Evolutionary conservation across 73 alveolate genomes (phyloP).

Genomic region (Paramecium tetraurelia): DNA sequence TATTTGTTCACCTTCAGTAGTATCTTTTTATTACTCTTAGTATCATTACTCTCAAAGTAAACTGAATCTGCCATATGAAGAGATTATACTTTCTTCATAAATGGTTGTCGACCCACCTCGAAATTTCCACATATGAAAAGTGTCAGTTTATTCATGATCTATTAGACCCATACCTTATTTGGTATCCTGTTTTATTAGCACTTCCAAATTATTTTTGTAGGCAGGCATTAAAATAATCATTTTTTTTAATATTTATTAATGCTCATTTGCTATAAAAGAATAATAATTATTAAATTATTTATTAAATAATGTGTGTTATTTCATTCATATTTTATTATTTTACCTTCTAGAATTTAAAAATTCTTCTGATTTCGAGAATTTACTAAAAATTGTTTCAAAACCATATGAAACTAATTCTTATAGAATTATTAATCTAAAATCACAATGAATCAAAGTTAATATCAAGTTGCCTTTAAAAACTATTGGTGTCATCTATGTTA

Average conservation of each 20-base stretch:
- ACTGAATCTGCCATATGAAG: conserved; percentile 5
- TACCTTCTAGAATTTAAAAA: neutral
- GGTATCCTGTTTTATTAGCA: neutral
- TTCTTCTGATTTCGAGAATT: neutral
- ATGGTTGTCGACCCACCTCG: neutral
- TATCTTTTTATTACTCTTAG: neutral
- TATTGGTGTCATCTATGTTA: conserved; percentile 1
- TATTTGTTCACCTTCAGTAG: neutral
- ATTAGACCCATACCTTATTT: conserved; percentile 7
- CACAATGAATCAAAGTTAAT: neutral
- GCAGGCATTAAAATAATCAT: neutral
- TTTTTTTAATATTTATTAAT: neutral
- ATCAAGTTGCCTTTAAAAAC: neutral
- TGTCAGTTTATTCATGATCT: neutral
- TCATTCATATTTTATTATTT: neutral
- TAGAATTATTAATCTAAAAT: neutral
- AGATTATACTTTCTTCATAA: conserved; percentile 10
- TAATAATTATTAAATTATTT: neutral
- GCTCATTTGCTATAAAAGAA: neutral
- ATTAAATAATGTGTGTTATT: neutral
- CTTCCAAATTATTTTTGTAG: conserved; percentile 24
- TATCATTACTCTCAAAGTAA: neutral
- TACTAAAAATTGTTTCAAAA: neutral
- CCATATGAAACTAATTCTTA: neutral
- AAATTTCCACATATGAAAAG: neutral